phyloP scores from a whole-genome alignment of 768 basidiomycete genomes.

The Podaxis sp. region DNA sequence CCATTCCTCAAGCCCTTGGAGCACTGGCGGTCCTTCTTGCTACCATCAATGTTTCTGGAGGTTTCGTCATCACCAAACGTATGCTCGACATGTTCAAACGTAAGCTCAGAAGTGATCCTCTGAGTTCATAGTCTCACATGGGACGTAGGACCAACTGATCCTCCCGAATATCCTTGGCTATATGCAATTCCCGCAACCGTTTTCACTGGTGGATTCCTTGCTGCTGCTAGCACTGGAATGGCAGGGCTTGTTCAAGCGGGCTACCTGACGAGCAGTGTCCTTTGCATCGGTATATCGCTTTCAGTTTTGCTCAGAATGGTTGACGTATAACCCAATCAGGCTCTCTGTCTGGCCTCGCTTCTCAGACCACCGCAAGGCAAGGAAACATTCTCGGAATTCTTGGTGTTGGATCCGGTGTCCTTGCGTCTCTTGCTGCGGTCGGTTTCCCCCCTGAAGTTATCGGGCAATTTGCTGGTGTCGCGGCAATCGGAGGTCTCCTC shows the following conservation, averaged over 20 bases:
- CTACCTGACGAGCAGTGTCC: slow-evolving; percentile 80
- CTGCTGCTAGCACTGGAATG: slow-evolving; percentile 82
- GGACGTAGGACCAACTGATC: slow-evolving; percentile 69
- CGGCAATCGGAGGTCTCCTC: slow-evolving; percentile 68
- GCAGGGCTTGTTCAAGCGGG: slow-evolving; percentile 86
- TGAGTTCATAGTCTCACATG: neutral
- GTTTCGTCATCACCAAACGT: slow-evolving; percentile 86
- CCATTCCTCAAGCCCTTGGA: slow-evolving; percentile 77
- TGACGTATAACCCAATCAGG: slow-evolving; percentile 35
- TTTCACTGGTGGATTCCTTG: slow-evolving; percentile 81
- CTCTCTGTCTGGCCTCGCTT: slow-evolving; percentile 76
- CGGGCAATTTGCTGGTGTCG: slow-evolving; percentile 75
- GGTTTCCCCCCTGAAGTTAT: slow-evolving; percentile 78
- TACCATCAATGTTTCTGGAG: slow-evolving; percentile 85
- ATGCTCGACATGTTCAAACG: slow-evolving; percentile 95
- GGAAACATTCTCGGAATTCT: slow-evolving; percentile 90
- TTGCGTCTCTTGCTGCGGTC: slow-evolving; percentile 79
- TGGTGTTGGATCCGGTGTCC: slow-evolving; percentile 79
- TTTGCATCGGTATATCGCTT: slow-evolving; percentile 66
- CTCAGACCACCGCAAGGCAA: slow-evolving; percentile 80
- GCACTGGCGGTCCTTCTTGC: slow-evolving; percentile 85
- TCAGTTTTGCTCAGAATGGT: neutral
- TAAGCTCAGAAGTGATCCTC: slow-evolving; percentile 30
- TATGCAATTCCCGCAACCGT: slow-evolving; percentile 78
- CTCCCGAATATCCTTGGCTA: slow-evolving; percentile 85